Evolutionary conservation across 768 basidiomycete genomes (phyloP).

Genomic region (Pholiota conissans): DNA sequence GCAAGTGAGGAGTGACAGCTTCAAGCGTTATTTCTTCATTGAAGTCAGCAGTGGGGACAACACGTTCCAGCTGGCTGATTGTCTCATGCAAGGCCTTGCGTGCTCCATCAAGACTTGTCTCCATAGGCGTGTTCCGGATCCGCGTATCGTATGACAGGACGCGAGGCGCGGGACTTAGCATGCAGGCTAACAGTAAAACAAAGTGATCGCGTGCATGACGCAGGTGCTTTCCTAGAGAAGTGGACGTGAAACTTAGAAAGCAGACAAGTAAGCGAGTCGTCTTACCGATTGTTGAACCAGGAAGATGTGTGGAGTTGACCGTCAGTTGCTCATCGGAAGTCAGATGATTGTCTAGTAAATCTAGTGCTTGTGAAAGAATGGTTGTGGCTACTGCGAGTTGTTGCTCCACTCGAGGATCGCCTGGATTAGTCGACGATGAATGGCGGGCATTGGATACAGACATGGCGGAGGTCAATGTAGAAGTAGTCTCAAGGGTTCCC

Average conservation of each 20-base stretch:
- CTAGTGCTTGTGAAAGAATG: constrained; percentile 71
- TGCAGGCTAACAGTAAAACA: constrained; percentile 58
- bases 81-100: constrained; percentile 53
- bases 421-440: constrained; percentile 12
- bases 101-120: constrained; percentile 62
- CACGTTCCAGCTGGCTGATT: constrained; percentile 54
- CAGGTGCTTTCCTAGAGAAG: constrained; percentile 71
- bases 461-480: constrained; percentile 20
- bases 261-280: constrained; percentile 5
- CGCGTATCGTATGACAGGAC: constrained; percentile 76
- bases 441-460: constrained; percentile 26
- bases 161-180: constrained; percentile 43
- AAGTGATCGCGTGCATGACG: constrained; percentile 88
- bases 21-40: constrained; percentile 68
- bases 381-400: constrained; percentile 68
- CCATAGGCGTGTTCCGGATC: constrained; percentile 82
- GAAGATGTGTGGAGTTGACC: constrained; percentile 67
- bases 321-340: constrained; percentile 70
- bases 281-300: constrained; percentile 86
- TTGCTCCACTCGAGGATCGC: constrained; percentile 39
- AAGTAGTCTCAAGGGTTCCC: constrained; percentile 21
- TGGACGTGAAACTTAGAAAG: constrained; percentile 1
- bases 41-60: constrained; percentile 48
- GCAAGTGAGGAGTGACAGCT: constrained; percentile 78
- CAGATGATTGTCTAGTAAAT: constrained; percentile 66